phyloP scores from a whole-genome alignment of 2,329 filamentous ascomycete species.

The Fusarium tanahbumbuense region DNA sequence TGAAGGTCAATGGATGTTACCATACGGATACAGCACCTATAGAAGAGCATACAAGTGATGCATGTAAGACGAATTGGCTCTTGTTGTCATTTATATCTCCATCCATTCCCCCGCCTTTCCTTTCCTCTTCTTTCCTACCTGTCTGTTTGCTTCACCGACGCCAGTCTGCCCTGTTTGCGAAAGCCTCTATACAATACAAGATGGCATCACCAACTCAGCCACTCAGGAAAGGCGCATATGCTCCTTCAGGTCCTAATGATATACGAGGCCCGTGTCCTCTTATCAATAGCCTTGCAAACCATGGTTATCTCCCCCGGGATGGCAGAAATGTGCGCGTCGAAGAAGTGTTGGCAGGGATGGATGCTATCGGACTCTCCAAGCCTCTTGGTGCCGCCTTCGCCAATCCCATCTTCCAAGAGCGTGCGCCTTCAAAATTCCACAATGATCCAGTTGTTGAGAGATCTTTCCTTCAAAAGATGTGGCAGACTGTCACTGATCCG shows the following conservation, averaged over 20 bases:
- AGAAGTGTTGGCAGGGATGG: constrained; percentile 34
- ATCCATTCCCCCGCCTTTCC: not conserved
- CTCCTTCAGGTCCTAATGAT: constrained; percentile 32
- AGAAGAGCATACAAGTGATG: not conserved
- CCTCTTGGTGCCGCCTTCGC: constrained; percentile 34
- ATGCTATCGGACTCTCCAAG: constrained; percentile 36
- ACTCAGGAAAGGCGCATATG: constrained; percentile 34
- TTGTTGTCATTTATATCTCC: not conserved
- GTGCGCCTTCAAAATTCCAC: constrained; percentile 14
- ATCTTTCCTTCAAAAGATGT: constrained; percentile 18
- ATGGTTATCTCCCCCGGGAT: constrained; percentile 42
- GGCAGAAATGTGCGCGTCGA: constrained; percentile 34
- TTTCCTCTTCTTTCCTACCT: not conserved
- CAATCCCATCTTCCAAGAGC: constrained; percentile 42
- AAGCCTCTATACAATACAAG: not conserved
- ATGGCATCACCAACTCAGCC: constrained; percentile 24
- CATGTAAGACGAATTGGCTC: not conserved
- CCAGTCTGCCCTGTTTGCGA: not conserved
- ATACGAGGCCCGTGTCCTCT: constrained; percentile 42
- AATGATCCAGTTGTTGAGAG: constrained; percentile 4
- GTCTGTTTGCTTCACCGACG: not conserved
- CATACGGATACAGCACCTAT: not conserved
- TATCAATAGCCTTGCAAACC: constrained; percentile 42
- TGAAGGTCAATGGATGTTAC: not conserved
- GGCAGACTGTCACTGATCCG: constrained; percentile 23